Evolutionary conservation across 179 eudicot species (phyloP).

Genomic region (Silene coronaria): DNA sequence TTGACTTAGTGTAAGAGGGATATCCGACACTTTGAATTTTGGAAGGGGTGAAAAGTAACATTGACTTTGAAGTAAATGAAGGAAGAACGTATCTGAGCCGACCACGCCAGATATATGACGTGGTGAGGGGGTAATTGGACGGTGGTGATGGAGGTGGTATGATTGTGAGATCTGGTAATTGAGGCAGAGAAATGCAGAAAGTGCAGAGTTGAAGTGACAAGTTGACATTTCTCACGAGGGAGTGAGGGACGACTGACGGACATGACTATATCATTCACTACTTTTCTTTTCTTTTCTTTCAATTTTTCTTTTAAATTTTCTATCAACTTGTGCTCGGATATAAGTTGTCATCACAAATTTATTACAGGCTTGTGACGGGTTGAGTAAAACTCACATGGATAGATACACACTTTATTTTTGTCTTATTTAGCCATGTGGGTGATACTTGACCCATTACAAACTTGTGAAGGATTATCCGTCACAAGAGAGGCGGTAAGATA

Average conservation of each 20-base stretch:
- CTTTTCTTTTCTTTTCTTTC: background rate
- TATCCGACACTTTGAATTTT: too few species aligned
- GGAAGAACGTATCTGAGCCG: constrained; percentile 15
- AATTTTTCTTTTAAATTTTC: too few species aligned
- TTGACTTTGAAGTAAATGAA: background rate
- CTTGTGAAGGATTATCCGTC: too few species aligned
- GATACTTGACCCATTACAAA: too few species aligned
- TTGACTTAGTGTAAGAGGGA: too few species aligned
- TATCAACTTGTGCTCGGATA: too few species aligned
- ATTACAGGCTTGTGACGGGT: too few species aligned
- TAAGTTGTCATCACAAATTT: too few species aligned
- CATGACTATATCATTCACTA: background rate
- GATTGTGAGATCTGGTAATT: background rate
- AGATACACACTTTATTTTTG: too few species aligned
- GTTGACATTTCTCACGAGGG: constrained; percentile 7
- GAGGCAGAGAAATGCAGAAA: background rate
- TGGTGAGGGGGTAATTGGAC: background rate
- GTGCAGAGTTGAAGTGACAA: background rate
- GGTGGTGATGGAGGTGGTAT: background rate
- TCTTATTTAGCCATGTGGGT: too few species aligned
- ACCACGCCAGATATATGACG: constrained; percentile 21
- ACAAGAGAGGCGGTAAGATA: too few species aligned
- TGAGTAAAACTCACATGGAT: too few species aligned
- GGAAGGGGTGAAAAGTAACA: background rate
- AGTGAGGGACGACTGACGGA: background rate